Conservation (phyloP, 139 green algal genomes). For the Micractinium conductrix region DNA sequence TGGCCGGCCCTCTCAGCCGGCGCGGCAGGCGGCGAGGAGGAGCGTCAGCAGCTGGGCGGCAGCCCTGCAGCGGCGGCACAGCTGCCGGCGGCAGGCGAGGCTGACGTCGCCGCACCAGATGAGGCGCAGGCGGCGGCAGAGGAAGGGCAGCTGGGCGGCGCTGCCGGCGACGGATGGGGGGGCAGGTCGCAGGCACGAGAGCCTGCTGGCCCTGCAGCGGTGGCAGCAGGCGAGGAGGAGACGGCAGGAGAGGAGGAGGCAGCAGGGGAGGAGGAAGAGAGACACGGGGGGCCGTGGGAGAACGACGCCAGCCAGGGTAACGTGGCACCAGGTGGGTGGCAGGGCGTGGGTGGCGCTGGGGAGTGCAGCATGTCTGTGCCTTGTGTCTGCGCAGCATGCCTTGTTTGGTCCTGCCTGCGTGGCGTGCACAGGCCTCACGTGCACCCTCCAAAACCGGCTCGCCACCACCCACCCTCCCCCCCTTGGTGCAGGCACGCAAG, state of each 20-base stretch:
- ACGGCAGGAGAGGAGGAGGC: not conserved
- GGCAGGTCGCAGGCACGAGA: too few species aligned
- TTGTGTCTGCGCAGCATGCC: not conserved
- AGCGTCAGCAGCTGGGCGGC: too few species aligned
- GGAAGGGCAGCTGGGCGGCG: too few species aligned
- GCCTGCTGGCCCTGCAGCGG: too few species aligned
- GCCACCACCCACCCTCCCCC: not conserved
- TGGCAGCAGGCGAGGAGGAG: not conserved
- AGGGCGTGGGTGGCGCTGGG: not conserved
- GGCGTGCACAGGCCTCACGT: not conserved
- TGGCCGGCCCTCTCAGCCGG: too few species aligned
- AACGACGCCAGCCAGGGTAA: constrained; percentile 31
- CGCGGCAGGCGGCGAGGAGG: too few species aligned
- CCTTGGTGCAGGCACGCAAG: constrained; percentile 20
- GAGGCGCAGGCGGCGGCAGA: too few species aligned
- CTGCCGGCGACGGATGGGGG: too few species aligned
- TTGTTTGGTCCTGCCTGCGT: not conserved
- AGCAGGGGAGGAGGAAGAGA: not conserved
- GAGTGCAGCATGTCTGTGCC: not conserved
- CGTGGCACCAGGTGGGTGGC: too few species aligned
- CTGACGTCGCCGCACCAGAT: too few species aligned
- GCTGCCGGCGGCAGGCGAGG: too few species aligned
- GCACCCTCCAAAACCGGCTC: not conserved
- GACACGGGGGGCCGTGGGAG: not conserved
- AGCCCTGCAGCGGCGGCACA: too few species aligned